These are phyloP conservation scores for Lachnellula occidentalis DNA, from an alignment of 2,329 filamentous ascomycete genomes.

Conservation along the genomic window DNA sequence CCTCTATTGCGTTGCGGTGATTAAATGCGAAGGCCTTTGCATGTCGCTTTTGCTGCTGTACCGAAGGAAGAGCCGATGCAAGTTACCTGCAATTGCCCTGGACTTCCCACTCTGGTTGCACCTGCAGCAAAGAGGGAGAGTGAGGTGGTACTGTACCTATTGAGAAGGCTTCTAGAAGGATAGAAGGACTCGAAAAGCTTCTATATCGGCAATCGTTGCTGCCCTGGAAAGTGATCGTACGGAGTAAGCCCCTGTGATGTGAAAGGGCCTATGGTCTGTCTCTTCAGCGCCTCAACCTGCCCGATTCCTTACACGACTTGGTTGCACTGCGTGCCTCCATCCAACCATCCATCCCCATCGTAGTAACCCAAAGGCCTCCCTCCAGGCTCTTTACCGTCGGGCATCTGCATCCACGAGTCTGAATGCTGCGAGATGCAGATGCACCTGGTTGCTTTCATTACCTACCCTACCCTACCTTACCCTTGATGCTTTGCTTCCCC, in stretches of 20 bases:
- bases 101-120: too few species aligned
- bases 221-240: too few species aligned
- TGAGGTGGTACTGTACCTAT: background rate
- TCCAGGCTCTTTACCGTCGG: background rate
- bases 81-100: too few species aligned
- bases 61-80: too few species aligned
- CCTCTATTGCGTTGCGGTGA: too few species aligned
- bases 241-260: background rate
- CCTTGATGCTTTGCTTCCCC: background rate
- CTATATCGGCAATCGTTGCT: too few species aligned
- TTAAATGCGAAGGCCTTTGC: too few species aligned
- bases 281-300: background rate
- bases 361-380: too few species aligned
- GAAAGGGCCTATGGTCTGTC: background rate
- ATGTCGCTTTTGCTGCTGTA: too few species aligned
- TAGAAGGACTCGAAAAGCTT: background rate
- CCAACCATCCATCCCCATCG: background rate
- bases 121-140: too few species aligned
- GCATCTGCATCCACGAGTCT: constrained; percentile 1
- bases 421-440: background rate
- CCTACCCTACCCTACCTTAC: background rate
- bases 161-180: background rate
- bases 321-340: background rate
- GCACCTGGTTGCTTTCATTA: background rate
- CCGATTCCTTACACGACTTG: background rate